Conservation (phyloP, 2,329 filamentous ascomycete species). For the Plenodomus tracheiphilus region DNA sequence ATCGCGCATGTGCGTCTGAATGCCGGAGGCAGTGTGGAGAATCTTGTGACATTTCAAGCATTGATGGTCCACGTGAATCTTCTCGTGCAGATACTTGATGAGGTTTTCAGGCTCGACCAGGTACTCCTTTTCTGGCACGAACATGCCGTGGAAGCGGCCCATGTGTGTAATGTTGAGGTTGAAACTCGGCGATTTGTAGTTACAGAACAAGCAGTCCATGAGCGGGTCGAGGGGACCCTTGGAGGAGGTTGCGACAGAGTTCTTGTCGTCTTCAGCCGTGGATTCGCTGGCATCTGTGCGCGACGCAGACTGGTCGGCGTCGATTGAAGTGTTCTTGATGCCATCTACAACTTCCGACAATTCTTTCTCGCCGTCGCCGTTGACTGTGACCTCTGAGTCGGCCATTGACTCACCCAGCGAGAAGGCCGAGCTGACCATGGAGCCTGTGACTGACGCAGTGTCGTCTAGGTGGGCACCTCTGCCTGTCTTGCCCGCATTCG, state of each 20-base stretch:
- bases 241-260: constrained; percentile 29
- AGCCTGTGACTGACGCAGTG: constrained; percentile 64
- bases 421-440: constrained; percentile 87
- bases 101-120: constrained; percentile 82
- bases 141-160: constrained; percentile 91
- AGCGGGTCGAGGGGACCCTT: constrained; percentile 46
- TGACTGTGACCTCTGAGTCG: constrained; percentile 56
- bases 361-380: constrained; percentile 72
- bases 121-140: constrained; percentile 87
- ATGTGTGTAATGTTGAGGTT: constrained; percentile 84
- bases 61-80: constrained; percentile 77
- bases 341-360: constrained; percentile 77
- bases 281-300: constrained; percentile 25
- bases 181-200: constrained; percentile 75
- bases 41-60: constrained; percentile 87
- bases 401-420: constrained; percentile 80
- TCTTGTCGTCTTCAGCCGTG: constrained; percentile 50
- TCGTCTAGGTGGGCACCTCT: constrained; percentile 56
- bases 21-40: constrained; percentile 75
- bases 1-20: constrained; percentile 97
- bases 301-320: constrained; percentile 45
- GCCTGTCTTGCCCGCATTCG: constrained; percentile 58
- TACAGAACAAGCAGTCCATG: constrained; percentile 83
- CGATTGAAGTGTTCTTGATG: constrained; percentile 62
- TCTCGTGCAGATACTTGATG: constrained; percentile 75